Percentiles rank a stretch among this genome's conserved stretches.
Conservation (phyloP, 2,329 filamentous ascomycete species). For the Aspergillus thermomutatus region DNA sequence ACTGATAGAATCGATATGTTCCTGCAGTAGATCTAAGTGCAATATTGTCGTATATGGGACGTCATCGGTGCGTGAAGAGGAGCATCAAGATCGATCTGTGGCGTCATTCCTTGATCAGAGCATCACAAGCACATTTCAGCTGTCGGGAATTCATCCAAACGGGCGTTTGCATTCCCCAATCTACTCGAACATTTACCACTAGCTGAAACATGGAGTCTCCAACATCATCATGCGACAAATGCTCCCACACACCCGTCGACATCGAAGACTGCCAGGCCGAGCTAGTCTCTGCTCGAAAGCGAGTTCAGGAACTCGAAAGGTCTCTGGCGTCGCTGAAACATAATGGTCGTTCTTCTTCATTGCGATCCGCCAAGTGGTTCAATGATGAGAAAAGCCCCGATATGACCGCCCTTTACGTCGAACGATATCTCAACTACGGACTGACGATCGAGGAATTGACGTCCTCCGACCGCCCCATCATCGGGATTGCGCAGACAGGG, state of each 20-base stretch:
- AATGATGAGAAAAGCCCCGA: conserved; percentile 41
- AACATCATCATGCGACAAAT: conserved; percentile 34
- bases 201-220: too few species aligned
- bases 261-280: conserved; percentile 43
- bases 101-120: too few species aligned
- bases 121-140: too few species aligned
- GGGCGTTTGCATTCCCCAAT: too few species aligned
- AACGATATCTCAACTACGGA: conserved; percentile 51
- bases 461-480: conserved; percentile 49
- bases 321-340: conserved; percentile 29
- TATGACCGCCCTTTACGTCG: conserved; percentile 48
- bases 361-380: conserved; percentile 47
- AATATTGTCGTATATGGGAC: too few species aligned
- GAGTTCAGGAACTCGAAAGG: conserved; percentile 37
- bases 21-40: too few species aligned
- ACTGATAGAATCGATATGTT: too few species aligned
- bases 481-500: conserved; percentile 52
- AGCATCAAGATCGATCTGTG: too few species aligned
- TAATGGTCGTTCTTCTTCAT: too few species aligned
- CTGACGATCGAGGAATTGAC: conserved; percentile 49
- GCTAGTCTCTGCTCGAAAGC: conserved; percentile 35
- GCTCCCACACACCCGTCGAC: conserved; percentile 26
- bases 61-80: too few species aligned
- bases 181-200: too few species aligned
- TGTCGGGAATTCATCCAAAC: too few species aligned